phyloP scores from a whole-genome alignment of 2,329 filamentous ascomycete species.

The Fusarium veterinarium region DNA sequence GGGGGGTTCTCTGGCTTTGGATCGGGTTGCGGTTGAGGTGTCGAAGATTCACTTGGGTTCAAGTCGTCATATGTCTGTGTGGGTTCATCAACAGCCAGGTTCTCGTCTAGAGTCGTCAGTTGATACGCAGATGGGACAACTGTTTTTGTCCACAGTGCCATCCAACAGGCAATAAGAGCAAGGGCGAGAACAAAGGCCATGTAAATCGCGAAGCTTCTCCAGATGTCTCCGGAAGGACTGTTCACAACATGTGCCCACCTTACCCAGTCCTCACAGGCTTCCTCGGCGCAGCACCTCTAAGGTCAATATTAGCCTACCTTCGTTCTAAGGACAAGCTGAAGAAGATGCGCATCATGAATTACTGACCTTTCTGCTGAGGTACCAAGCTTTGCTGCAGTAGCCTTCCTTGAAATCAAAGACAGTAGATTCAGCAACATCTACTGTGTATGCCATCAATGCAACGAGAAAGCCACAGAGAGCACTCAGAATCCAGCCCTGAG shows the following conservation, averaged over 20 bases:
- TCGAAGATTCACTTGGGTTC: conserved; percentile 58
- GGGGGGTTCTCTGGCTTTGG: conserved; percentile 62
- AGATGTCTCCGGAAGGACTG: conserved; percentile 60
- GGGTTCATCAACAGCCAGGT: conserved; percentile 76
- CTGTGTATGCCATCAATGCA: conserved; percentile 85
- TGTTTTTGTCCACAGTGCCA: conserved; percentile 93
- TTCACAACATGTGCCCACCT: conserved; percentile 65
- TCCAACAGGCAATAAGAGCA: conserved; percentile 76
- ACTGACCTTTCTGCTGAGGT: conserved; percentile 74
- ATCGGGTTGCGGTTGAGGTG: conserved; percentile 55
- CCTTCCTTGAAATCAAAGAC: conserved; percentile 94
- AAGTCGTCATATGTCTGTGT: conserved; percentile 54
- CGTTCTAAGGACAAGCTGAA: neutral
- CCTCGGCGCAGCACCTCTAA: conserved; percentile 67
- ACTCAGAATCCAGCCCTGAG: conserved; percentile 94
- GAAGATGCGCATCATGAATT: neutral
- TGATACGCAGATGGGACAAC: conserved; percentile 90
- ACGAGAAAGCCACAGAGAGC: conserved; percentile 89
- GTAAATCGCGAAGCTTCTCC: conserved; percentile 84
- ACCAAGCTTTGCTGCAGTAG: conserved; percentile 80
- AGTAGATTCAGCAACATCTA: conserved; percentile 86
- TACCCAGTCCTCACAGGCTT: conserved; percentile 66
- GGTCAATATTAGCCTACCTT: conserved; percentile 11
- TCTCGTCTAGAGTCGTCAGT: conserved; percentile 90
- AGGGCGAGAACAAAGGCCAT: conserved; percentile 77